phyloP scores from a whole-genome alignment of 208 protist species.

The Crithidia brevicula region DNA sequence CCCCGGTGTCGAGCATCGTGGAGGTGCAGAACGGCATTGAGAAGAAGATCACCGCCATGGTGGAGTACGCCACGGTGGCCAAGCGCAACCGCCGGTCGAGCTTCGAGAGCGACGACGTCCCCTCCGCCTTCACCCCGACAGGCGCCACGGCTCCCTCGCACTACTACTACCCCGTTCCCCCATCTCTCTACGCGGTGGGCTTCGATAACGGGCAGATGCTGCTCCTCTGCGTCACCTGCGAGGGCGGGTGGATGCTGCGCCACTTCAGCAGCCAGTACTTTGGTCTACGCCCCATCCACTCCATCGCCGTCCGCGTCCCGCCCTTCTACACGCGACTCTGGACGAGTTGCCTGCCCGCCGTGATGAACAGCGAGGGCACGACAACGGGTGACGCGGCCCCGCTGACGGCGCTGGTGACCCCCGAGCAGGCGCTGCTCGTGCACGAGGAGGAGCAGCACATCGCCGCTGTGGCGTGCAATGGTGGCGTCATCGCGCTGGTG shows the following conservation, averaged over 20 bases:
- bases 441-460: conserved; percentile 62
- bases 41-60: conserved; percentile 48
- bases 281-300: conserved; percentile 50
- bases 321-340: conserved; percentile 75
- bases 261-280: conserved; percentile 52
- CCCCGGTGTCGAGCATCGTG: conserved; percentile 73
- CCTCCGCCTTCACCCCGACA: not conserved
- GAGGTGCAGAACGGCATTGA: conserved; percentile 80
- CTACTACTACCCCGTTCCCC: conserved; percentile 43
- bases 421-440: conserved; percentile 46
- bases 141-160: conserved; percentile 16
- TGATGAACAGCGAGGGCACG: not conserved
- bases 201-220: conserved; percentile 84
- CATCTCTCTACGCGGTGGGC: conserved; percentile 78
- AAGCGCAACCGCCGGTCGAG: conserved; percentile 32
- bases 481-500: conserved; percentile 64
- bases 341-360: conserved; percentile 33
- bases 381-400: not conserved
- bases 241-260: conserved; percentile 65
- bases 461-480: conserved; percentile 68
- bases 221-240: conserved; percentile 59
- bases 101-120: conserved; percentile 23
- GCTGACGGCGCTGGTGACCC: conserved; percentile 34
- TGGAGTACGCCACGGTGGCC: conserved; percentile 49
- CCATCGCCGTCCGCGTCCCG: conserved; percentile 61